Base-by-base conservation (phyloP, 202 grass and related monocot genomes). In the Schoenoplectus tabernaemontani region DNA sequence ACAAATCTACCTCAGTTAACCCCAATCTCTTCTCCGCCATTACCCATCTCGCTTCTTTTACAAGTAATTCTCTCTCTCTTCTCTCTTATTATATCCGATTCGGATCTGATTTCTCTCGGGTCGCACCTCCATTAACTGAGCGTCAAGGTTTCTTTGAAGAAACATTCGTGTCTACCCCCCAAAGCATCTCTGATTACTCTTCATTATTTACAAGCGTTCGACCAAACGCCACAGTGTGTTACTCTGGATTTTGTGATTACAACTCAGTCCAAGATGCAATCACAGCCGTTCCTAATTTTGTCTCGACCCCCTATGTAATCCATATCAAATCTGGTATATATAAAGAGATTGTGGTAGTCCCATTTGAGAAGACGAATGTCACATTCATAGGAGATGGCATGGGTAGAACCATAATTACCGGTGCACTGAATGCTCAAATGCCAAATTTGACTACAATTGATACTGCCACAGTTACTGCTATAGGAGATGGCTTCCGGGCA, bases 401-500 rank as follows among this genome's bases (percentile, higher is more conserved):
- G 57, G 89, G 85, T 15, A 80, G 73, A 39, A 92, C 95, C 0
- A 81, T 94, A 47, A 85, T 98, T 85, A 89, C 95, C 0, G 84
- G 84, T 1, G 84, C 85, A 0, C 64, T 71, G 20, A 91, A 84
- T 37, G 89, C 87, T 16, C 86, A 84, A 76, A 86, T 90, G 43
- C 83, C 73, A 1, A 75, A 85, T n/a, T 53, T 94, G 20, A 89
- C 80, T 5, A 92, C 95, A n/a, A 89, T 84, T 20, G 88, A 92
- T 33, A 89, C 91, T 0, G 87, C 89, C 0, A 97, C 91, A 0
- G 68, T 94, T 44, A 85, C 80, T 0, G 87, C 87, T 32, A 61
- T 79, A 0, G 91, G 91, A 0, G 95, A 98, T 66, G 91, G 91
- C 1, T 98, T 98, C 70, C 64, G 86, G 0, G 89, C 91, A 0